These are phyloP conservation scores for Paramecium bursaria DNA, from an alignment of 73 alveolate genomes.

Conservation along the genomic window DNA sequence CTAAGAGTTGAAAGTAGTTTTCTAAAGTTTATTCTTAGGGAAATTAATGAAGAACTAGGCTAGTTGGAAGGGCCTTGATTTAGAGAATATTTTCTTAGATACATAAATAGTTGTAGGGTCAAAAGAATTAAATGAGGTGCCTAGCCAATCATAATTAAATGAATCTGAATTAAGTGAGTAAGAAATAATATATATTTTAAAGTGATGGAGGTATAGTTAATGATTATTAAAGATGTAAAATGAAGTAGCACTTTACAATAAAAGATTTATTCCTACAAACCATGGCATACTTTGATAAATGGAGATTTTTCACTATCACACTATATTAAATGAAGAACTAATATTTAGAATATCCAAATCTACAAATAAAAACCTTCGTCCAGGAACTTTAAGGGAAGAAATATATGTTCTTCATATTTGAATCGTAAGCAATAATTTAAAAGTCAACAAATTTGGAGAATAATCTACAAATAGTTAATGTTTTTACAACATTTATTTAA, in stretches of 20 bases:
- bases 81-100: conserved; percentile 23
- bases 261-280: neutral
- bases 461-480: neutral
- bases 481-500: conserved; percentile 44
- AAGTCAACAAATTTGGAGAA: neutral
- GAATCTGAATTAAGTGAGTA: conserved; percentile 45
- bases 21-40: conserved; percentile 32
- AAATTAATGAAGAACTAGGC: conserved; percentile 14
- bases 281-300: conserved; percentile 27
- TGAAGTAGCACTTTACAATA: conserved; percentile 7
- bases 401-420: conserved; percentile 24
- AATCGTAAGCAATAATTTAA: neutral
- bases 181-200: neutral
- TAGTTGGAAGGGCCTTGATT: neutral
- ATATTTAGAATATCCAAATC: neutral
- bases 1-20: conserved; percentile 15
- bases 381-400: neutral
- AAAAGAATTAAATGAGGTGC: conserved; percentile 21
- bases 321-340: conserved; percentile 23
- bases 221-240: conserved; percentile 43
- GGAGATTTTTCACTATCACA: conserved; percentile 24
- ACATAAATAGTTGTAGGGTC: conserved; percentile 11
- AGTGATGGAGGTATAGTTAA: conserved; percentile 20
- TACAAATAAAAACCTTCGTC: conserved; percentile 22
- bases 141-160: neutral